Evolutionary conservation across 306 rosid species (phyloP).

Genomic region (Phaseolus lunatus): DNA sequence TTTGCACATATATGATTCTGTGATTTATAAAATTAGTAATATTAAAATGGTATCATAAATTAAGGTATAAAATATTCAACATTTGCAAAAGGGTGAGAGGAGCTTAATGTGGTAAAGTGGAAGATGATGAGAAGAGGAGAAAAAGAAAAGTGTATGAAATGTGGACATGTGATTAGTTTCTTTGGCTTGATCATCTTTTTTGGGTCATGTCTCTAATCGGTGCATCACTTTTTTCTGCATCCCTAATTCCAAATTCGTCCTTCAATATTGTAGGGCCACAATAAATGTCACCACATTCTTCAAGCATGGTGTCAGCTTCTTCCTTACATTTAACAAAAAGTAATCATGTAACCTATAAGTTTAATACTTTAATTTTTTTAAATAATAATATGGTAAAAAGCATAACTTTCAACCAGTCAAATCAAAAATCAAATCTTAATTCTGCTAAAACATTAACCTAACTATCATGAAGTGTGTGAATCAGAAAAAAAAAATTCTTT

Average conservation of each 20-base stretch:
- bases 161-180: constrained; percentile 35
- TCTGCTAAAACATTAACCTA: background rate
- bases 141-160: background rate
- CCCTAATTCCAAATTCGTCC: background rate
- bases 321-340: background rate
- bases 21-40: background rate
- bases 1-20: background rate
- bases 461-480: background rate
- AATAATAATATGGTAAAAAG: background rate
- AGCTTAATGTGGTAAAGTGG: background rate
- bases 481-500: too few relatives aligned
- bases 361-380: background rate
- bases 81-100: background rate
- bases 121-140: background rate
- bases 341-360: background rate
- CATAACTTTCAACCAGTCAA: background rate
- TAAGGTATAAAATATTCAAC: background rate
- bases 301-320: background rate
- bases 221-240: constrained; percentile 24
- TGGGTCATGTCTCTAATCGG: constrained; percentile 37
- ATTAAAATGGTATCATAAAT: background rate
- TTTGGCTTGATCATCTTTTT: constrained; percentile 31
- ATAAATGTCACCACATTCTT: constrained; percentile 14
- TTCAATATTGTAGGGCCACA: background rate
- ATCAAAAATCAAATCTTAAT: background rate